Evolutionary conservation across 176 grass and related monocot genomes (phyloP).

Genomic region (Oryza meridionalis): DNA sequence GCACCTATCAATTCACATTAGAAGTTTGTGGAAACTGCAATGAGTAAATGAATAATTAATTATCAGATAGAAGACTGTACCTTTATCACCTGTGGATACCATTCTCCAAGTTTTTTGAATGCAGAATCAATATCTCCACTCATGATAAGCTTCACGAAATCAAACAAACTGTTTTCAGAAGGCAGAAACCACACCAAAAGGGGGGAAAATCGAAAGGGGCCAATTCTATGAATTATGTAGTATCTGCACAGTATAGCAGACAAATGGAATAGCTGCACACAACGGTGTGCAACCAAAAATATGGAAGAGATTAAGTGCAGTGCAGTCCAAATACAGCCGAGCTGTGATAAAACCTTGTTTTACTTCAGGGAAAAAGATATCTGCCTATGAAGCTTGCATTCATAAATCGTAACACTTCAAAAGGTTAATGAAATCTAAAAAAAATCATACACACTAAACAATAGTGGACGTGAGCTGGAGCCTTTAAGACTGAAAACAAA

Average conservation of each 20-base stretch:
- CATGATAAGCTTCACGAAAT: conserved; percentile 83
- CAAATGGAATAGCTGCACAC: conserved; percentile 3
- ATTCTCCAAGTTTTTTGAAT: conserved; percentile 83
- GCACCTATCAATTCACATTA: conserved; percentile 17
- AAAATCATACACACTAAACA: neutral
- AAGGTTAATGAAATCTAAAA: neutral
- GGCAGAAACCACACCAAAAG: conserved; percentile 26
- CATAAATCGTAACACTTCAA: conserved; percentile 12
- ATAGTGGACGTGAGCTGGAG: neutral
- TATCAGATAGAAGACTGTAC: conserved; percentile 41
- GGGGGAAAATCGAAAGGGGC: conserved; percentile 7
- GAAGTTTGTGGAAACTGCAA: neutral
- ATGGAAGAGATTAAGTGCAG: conserved; percentile 1
- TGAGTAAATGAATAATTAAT: conserved; percentile 26
- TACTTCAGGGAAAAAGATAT: neutral
- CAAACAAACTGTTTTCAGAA: conserved; percentile 52
- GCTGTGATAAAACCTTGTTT: neutral
- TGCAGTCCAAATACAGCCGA: conserved; percentile 23
- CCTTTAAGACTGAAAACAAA: conserved; percentile 14
- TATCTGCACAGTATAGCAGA: conserved; percentile 12
- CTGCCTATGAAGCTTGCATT: neutral
- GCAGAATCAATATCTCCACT: conserved; percentile 90
- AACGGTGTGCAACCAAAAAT: conserved; percentile 25
- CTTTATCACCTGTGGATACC: conserved; percentile 92
- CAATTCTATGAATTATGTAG: neutral